Evolutionary conservation across 495 filamentous ascomycete genomes (phyloP).

Genomic region (Penicillium parvum): DNA sequence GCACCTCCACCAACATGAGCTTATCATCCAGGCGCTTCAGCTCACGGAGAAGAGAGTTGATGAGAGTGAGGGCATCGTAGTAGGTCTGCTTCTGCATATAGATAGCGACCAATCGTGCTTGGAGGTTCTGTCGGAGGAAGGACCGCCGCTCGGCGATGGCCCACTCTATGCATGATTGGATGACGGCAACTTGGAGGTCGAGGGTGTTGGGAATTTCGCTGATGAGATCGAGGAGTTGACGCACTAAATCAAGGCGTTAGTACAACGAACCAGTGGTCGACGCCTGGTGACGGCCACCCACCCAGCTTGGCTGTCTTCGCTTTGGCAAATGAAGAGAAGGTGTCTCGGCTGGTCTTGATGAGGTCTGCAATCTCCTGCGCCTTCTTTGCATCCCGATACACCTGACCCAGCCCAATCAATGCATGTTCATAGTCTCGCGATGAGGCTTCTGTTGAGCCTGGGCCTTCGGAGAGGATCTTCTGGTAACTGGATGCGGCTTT

Average conservation of each 20-base stretch:
- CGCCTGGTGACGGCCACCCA: conserved; percentile 40
- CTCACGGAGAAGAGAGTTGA: conserved; percentile 91
- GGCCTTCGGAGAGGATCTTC: conserved; percentile 78
- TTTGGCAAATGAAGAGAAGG: conserved; percentile 93
- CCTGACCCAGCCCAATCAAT: conserved; percentile 74
- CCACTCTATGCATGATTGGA: conserved; percentile 99
- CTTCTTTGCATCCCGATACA: conserved; percentile 88
- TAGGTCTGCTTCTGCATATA: conserved; percentile 96
- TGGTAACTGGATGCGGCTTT: conserved; percentile 83
- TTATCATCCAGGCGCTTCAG: conserved; percentile 98
- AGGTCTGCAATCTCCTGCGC: conserved; percentile 84
- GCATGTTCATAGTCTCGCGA: conserved; percentile 78
- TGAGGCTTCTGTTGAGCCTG: conserved; percentile 76
- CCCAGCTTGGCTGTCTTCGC: conserved; percentile 98
- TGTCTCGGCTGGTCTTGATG: conserved; percentile 82
- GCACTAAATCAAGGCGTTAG: conserved; percentile 54
- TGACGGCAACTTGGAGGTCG: conserved; percentile 88
- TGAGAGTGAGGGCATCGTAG: conserved; percentile 93
- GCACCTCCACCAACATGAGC: conserved; percentile 96
- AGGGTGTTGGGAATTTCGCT: conserved; percentile 85
- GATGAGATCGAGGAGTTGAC: conserved; percentile 94
- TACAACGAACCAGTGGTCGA: neutral
- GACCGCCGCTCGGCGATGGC: conserved; percentile 85
- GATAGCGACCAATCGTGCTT: conserved; percentile 87
- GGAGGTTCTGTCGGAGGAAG: conserved; percentile 96